Evolutionary conservation across 805 yeast species (phyloP).

Genomic region (Hanseniaspora thailandica): DNA sequence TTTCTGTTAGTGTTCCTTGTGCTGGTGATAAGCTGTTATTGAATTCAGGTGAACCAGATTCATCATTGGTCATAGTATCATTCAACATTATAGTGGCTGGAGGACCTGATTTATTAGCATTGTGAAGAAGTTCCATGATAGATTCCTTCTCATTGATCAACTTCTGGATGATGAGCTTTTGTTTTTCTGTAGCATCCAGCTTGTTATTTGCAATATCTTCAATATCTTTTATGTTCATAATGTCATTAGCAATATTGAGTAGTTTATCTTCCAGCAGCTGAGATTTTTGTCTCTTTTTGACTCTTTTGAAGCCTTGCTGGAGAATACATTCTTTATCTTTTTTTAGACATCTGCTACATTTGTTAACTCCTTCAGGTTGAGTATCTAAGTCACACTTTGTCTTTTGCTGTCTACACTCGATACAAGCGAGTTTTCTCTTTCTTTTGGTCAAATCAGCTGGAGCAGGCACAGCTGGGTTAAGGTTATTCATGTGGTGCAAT

Average conservation of each 20-base stretch:
- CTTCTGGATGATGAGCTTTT: constrained; percentile 5
- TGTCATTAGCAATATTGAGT: constrained; percentile 32
- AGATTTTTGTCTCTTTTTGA: constrained; percentile 73
- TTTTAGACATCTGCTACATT: constrained; percentile 67
- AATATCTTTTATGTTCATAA: constrained; percentile 6
- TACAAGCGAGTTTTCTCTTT: constrained; percentile 69
- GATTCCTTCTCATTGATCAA: constrained; percentile 10
- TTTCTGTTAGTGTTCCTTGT: not conserved
- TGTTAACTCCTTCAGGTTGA: constrained; percentile 51
- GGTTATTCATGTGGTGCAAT: not conserved
- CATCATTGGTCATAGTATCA: not conserved
- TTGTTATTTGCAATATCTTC: not conserved
- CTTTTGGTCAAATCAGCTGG: constrained; percentile 11
- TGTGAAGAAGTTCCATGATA: constrained; percentile 7
- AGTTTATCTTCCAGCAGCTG: constrained; percentile 76
- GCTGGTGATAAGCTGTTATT: not conserved
- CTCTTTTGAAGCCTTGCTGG: constrained; percentile 73
- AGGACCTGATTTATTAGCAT: not conserved
- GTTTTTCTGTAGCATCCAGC: not conserved
- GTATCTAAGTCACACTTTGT: constrained; percentile 79
- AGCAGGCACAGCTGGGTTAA: not conserved
- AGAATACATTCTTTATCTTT: constrained; percentile 60
- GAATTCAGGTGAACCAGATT: not conserved
- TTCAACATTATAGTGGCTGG: not conserved
- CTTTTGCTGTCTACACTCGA: constrained; percentile 92